Conservation (phyloP, 768 basidiomycete species). For the Tremella yokohamensis region DNA sequence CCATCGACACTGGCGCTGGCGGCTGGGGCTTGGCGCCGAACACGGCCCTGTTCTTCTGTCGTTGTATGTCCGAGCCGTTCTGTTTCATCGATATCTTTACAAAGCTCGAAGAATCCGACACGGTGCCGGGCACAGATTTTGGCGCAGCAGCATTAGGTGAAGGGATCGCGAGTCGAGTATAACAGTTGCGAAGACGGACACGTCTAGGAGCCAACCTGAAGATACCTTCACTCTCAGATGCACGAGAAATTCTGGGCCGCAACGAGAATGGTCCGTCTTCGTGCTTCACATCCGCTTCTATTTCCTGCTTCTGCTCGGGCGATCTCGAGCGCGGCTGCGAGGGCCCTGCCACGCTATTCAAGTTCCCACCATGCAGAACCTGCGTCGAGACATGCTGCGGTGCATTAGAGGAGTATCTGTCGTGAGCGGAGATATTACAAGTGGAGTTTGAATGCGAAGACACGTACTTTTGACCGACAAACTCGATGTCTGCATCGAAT, state of each 20-base stretch:
- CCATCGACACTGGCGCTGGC: constrained; percentile 14
- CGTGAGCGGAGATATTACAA: background rate
- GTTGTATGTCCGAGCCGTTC: background rate
- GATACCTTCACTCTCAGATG: no score
- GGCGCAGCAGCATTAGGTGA: background rate
- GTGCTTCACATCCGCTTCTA: no score
- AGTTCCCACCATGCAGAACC: background rate
- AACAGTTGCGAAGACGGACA: background rate
- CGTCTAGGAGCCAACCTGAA: background rate
- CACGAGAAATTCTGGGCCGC: no score
- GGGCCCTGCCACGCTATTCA: background rate
- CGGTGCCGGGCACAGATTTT: no score
- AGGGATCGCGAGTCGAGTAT: background rate
- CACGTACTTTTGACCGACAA: background rate
- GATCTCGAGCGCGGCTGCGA: background rate
- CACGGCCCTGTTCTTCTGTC: background rate
- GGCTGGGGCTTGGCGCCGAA: background rate
- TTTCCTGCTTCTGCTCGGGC: background rate
- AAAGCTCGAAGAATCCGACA: background rate
- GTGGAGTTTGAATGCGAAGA: background rate
- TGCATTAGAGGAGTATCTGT: background rate
- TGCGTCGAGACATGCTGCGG: background rate
- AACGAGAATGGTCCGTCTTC: no score
- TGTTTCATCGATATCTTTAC: background rate
- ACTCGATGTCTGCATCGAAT: constrained; percentile 1